These are phyloP conservation scores for Dendrobium nobile DNA, from an alignment of 106 monocot genomes.

Conservation along the genomic window DNA sequence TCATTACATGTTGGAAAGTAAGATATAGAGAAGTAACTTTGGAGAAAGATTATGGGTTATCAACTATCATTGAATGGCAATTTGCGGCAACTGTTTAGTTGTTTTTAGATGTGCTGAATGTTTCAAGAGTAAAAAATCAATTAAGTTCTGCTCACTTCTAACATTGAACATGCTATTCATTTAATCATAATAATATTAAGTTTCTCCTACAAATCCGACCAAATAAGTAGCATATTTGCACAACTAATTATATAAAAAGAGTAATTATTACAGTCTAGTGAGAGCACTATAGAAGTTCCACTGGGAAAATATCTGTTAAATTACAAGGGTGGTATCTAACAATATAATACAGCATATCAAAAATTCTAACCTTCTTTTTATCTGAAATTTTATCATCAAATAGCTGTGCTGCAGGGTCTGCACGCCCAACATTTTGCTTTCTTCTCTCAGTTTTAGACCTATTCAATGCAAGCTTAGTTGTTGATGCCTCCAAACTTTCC, in stretches of 20 bases:
- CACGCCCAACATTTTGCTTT: slow-evolving; percentile 10
- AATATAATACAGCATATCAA: neutral
- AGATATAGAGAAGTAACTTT: neutral
- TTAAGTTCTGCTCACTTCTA: neutral
- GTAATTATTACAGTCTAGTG: neutral
- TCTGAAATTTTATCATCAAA: slow-evolving; percentile 46
- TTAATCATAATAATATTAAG: neutral
- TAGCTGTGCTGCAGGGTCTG: slow-evolving; percentile 25
- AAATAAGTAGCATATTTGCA: neutral
- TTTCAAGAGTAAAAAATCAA: neutral
- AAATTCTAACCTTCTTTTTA: slow-evolving; percentile 36
- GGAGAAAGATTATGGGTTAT: neutral
- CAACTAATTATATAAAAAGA: neutral
- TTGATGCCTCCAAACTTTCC: slow-evolving; percentile 20
- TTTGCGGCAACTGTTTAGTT: neutral
- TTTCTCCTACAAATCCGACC: neutral
- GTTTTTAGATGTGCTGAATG: neutral
- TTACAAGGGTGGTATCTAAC: neutral
- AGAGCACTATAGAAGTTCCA: neutral
- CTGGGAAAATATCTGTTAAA: neutral
- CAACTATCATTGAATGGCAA: neutral
- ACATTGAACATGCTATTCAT: neutral
- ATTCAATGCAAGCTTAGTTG: slow-evolving; percentile 17
- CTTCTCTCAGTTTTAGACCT: slow-evolving; percentile 46
- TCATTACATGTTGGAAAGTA: neutral